Evolutionary conservation across 2,329 filamentous ascomycete genomes (phyloP).

Genomic region (Monilinia laxa): DNA sequence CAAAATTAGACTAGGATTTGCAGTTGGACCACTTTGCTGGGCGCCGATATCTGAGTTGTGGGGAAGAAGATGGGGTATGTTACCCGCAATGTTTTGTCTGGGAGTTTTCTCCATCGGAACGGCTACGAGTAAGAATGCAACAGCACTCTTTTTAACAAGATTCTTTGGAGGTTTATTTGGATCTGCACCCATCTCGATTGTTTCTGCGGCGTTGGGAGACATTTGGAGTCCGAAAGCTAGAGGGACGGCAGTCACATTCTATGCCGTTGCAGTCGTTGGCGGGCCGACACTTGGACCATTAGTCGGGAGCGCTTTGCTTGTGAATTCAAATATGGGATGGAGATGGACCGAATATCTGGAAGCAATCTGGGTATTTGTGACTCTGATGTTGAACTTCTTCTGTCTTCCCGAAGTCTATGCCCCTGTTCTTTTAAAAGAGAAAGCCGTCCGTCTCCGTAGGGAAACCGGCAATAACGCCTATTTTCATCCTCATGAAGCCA

Average conservation of each 20-base stretch:
- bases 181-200: slow-evolving; percentile 61
- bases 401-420: slow-evolving; percentile 74
- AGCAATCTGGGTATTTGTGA: slow-evolving; percentile 59
- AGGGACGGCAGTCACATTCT: slow-evolving; percentile 61
- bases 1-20: slow-evolving; percentile 44
- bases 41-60: slow-evolving; percentile 63
- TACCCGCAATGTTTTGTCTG: slow-evolving; percentile 56
- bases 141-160: slow-evolving; percentile 61
- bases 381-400: too few species aligned
- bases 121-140: slow-evolving; percentile 57
- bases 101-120: slow-evolving; percentile 62
- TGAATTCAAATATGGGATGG: slow-evolving; percentile 59
- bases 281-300: too few species aligned
- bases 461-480: too few species aligned
- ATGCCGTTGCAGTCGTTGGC: slow-evolving; percentile 37
- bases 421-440: too few species aligned
- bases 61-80: slow-evolving; percentile 59
- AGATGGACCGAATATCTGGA: slow-evolving; percentile 75
- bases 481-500: slow-evolving; percentile 33
- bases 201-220: slow-evolving; percentile 61
- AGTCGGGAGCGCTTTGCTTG: too few species aligned
- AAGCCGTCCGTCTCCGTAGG: too few species aligned
- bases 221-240: slow-evolving; percentile 55
- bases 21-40: slow-evolving; percentile 57
- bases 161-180: slow-evolving; percentile 66